Evolutionary conservation across 345 rosid genomes (phyloP), one percentile per base, ranked within the genome.

Genomic region (Corchorus olitorius): DNA sequence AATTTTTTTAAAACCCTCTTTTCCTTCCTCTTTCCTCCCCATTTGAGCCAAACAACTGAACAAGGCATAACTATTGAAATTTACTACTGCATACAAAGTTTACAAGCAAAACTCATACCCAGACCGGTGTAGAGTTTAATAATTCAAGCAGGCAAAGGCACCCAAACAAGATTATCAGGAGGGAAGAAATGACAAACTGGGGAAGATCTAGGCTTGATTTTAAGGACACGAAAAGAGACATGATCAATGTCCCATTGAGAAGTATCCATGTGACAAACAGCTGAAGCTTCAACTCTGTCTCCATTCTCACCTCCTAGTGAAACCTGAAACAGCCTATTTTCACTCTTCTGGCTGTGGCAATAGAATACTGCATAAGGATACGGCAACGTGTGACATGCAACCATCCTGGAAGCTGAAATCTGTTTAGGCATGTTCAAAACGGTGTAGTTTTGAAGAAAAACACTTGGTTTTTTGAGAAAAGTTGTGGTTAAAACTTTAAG

Each of bases 161-260:
- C 86, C 98, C 97, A 90, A 58, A 89, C 86, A 8, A 91, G 72
- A 76, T 86, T 86, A 75, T 90, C 91, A 0, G 76, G 71, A 11
- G 93, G 97, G 71, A 92, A 86, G 81, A 91, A 75, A 62, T 94
- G 97, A 65, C 97, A 94, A 43, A 92, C 97, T 0, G 94, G 92
- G 46, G 83, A 78, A 1, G 86, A 81, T 39, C 97, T 82, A 0
- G 93, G 94, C 45, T 86, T 35, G 41, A 91, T 65, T 34, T 74
- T 76, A 11, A 91, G 88, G 63, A 91, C 82, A 2, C 75, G 87
- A 77, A 94, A 94, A 5, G 95, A 86, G n/a, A 71, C 83, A 70
- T 91, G 91, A 19, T 88, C 86, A 5, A 5, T 54, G 63, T 86
- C 76, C 98, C 97, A 93, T 62, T 72, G 81, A 19, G 97, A 88